Conservation (phyloP, 2,329 filamentous ascomycete species). For the Xylariomycetidae sp. region DNA sequence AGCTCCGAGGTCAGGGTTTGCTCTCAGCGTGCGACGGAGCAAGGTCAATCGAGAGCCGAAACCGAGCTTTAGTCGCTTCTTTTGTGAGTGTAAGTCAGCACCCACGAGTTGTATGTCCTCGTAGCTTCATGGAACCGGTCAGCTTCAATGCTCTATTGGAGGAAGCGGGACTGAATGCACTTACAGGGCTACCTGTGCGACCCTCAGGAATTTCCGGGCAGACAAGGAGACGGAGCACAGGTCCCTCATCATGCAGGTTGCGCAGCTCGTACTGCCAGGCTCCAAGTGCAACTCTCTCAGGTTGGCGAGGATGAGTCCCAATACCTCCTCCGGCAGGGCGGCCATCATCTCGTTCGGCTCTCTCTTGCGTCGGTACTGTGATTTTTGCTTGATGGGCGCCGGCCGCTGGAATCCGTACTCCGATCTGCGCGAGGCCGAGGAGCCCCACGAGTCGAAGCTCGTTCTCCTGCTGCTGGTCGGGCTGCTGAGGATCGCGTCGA, state of each 20-base stretch:
- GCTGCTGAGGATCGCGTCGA: constrained; percentile 25
- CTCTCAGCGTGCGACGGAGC: constrained; percentile 51
- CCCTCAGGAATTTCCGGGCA: constrained; percentile 46
- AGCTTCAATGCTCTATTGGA: no score
- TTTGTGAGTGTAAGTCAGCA: constrained; percentile 46
- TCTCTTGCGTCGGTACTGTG: constrained; percentile 23
- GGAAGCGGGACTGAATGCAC: constrained; percentile 19
- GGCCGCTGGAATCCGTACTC: constrained; percentile 29
- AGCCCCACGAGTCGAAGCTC: constrained; percentile 35
- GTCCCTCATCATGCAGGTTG: constrained; percentile 62
- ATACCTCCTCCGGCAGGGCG: constrained; percentile 52
- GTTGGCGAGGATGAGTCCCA: constrained; percentile 49
- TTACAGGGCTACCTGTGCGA: constrained; percentile 46
- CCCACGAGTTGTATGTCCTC: constrained; percentile 54
- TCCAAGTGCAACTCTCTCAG: constrained; percentile 47
- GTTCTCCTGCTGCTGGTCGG: constrained; percentile 31
- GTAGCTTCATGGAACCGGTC: no score
- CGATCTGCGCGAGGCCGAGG: constrained; percentile 18
- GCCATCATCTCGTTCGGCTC: constrained; percentile 47
- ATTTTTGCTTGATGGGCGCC: constrained; percentile 26
- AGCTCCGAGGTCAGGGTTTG: constrained; percentile 45
- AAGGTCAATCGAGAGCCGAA: constrained; percentile 49
- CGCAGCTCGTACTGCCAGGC: constrained; percentile 45
- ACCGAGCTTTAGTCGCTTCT: constrained; percentile 50
- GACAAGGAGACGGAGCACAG: constrained; percentile 44